These are phyloP conservation scores for Orbilia brochopaga DNA, from an alignment of 2,329 filamentous ascomycete species.

Conservation along the genomic window DNA sequence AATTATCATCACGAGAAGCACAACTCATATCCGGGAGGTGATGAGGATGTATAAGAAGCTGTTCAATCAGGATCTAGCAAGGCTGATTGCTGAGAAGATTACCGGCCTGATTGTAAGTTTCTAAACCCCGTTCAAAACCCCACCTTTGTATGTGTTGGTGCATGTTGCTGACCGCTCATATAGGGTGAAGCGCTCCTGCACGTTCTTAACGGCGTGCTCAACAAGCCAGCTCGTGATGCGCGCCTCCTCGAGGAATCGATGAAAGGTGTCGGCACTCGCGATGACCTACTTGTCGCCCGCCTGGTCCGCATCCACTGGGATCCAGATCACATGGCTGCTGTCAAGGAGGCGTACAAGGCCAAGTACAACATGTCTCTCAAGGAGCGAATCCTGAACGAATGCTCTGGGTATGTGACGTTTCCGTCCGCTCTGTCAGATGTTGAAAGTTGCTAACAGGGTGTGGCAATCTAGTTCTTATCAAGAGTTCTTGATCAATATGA, in stretches of 20 bases:
- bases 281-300: constrained; percentile 79
- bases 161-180: constrained; percentile 1
- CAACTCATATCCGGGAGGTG: constrained; percentile 80
- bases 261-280: constrained; percentile 61
- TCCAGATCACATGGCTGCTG: constrained; percentile 74
- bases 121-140: constrained; percentile 15
- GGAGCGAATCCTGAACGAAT: constrained; percentile 67
- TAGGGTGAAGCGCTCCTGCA: constrained; percentile 94
- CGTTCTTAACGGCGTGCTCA: constrained; percentile 95
- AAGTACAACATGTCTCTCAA: constrained; percentile 77
- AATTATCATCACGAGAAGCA: constrained; percentile 80
- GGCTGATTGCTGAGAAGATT: constrained; percentile 85
- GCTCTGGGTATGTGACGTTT: constrained; percentile 33
- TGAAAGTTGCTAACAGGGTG: constrained; percentile 3
- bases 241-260: constrained; percentile 90
- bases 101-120: constrained; percentile 85
- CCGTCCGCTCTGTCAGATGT: not conserved
- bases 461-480: constrained; percentile 23
- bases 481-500: constrained; percentile 45
- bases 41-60: constrained; percentile 75
- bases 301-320: constrained; percentile 95
- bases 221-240: constrained; percentile 89
- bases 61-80: constrained; percentile 80
- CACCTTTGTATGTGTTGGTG: not conserved
- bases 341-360: constrained; percentile 79